Evolutionary conservation across 2,329 filamentous ascomycete genomes (phyloP).

Genomic region (Pseudocercospora fuligena): DNA sequence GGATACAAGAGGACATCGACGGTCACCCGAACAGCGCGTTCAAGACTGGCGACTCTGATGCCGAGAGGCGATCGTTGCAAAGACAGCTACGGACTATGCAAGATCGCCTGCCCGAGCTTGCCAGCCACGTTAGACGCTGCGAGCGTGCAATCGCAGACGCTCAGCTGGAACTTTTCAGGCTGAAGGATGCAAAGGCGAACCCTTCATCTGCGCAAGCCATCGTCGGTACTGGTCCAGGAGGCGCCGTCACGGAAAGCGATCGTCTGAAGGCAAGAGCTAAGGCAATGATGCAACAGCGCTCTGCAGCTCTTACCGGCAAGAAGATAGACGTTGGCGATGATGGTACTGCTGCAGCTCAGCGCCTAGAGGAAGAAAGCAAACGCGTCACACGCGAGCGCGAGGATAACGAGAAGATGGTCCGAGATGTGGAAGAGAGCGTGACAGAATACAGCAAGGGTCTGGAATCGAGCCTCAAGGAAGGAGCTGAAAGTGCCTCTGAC

Average conservation of each 20-base stretch:
- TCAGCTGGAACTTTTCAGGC: constrained; percentile 86
- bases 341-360: constrained; percentile 77
- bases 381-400: constrained; percentile 84
- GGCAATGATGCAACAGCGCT: constrained; percentile 98
- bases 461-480: constrained; percentile 86
- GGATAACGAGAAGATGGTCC: constrained; percentile 94
- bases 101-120: constrained; percentile 88
- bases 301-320: constrained; percentile 87
- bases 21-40: constrained; percentile 78
- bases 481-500: constrained; percentile 71
- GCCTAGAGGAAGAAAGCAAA: constrained; percentile 85
- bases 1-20: constrained; percentile 94
- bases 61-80: constrained; percentile 82
- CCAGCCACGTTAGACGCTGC: constrained; percentile 86
- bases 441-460: constrained; percentile 83
- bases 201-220: constrained; percentile 80
- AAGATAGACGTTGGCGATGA: constrained; percentile 69
- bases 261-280: constrained; percentile 92
- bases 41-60: constrained; percentile 77
- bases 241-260: constrained; percentile 88
- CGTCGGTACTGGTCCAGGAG: constrained; percentile 90
- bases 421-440: constrained; percentile 94
- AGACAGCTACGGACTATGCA: constrained; percentile 87
- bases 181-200: constrained; percentile 91
- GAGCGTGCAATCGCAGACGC: constrained; percentile 94